A percentile compares a stretch with the other conserved stretches of the same genome.
phyloP scores from a whole-genome alignment of 768 basidiomycete genomes.

The Tephrocybe sp. region DNA sequence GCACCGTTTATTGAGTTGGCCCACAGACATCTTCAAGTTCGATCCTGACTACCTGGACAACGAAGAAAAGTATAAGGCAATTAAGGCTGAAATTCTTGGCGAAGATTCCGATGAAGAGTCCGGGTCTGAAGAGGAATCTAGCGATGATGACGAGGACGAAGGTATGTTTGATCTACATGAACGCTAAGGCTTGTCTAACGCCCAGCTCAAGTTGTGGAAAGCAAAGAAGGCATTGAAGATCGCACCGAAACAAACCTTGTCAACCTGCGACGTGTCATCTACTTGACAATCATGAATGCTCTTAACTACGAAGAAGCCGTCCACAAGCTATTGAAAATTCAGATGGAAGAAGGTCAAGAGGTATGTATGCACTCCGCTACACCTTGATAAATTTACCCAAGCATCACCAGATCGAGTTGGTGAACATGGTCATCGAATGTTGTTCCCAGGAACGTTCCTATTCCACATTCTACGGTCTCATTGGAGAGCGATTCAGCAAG shows the following conservation, averaged over 20 bases:
- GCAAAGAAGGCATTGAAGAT: constrained; percentile 90
- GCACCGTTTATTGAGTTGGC: background rate
- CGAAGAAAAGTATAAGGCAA: constrained; percentile 89
- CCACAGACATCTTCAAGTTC: constrained; percentile 88
- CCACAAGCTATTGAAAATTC: constrained; percentile 94
- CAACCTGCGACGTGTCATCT: constrained; percentile 91
- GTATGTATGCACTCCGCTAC: constrained; percentile 39
- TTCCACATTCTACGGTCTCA: constrained; percentile 93
- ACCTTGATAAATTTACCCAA: background rate
- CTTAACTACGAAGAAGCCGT: constrained; percentile 98
- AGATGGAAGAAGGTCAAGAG: constrained; percentile 91
- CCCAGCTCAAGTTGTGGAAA: constrained; percentile 52
- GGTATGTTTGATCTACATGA: constrained; percentile 19
- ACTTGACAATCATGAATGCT: constrained; percentile 98
- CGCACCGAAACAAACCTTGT: constrained; percentile 94
- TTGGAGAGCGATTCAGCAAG: constrained; percentile 96
- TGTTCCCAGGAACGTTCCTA: constrained; percentile 99
- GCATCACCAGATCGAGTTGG: constrained; percentile 74
- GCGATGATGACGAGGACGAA: constrained; percentile 59
- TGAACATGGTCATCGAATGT: constrained; percentile 99
- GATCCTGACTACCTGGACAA: constrained; percentile 87
- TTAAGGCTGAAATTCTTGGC: constrained; percentile 93
- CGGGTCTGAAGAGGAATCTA: constrained; percentile 56
- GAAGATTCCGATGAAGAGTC: constrained; percentile 79
- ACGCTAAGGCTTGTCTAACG: background rate